Evolutionary conservation across 371 early-diverging fungal genomes (phyloP).

Genomic region (Nosema muscidifuracis): DNA sequence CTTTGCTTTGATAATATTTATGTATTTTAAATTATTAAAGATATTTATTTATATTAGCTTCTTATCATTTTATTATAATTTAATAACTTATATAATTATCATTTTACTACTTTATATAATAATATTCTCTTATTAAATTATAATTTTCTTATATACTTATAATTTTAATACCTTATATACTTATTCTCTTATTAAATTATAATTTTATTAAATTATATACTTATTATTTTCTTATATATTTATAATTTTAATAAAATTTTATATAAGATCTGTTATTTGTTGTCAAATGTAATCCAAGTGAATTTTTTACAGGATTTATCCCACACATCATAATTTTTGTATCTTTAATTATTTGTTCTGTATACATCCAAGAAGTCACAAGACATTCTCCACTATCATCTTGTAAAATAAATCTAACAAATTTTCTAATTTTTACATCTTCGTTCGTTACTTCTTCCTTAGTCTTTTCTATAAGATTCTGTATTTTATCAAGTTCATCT

Average conservation of each 20-base stretch:
- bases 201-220: no score
- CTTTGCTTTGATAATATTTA: no score
- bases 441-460: constrained; percentile 14
- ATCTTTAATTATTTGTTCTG: constrained; percentile 28
- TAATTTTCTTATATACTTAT: no score
- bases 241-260: constrained; percentile 18
- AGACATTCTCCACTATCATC: constrained; percentile 48
- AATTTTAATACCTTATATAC: no score
- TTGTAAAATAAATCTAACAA: constrained; percentile 34
- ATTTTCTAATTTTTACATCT: constrained; percentile 45
- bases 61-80: no score
- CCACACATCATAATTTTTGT: constrained; percentile 34
- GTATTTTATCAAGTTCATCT: constrained; percentile 52
- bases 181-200: no score
- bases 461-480: constrained; percentile 29
- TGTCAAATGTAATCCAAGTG: constrained; percentile 43
- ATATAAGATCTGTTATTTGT: constrained; percentile 45
- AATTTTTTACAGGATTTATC: constrained; percentile 15
- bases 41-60: no score
- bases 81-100: no score
- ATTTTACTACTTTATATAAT: no score
- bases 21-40: no score
- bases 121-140: no score
- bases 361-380: constrained; percentile 56
- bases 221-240: no score